Percentiles rank a stretch among this genome's conserved stretches.
Conservation (phyloP, 441 rosid genomes). For the Pelargonium australe region DNA sequence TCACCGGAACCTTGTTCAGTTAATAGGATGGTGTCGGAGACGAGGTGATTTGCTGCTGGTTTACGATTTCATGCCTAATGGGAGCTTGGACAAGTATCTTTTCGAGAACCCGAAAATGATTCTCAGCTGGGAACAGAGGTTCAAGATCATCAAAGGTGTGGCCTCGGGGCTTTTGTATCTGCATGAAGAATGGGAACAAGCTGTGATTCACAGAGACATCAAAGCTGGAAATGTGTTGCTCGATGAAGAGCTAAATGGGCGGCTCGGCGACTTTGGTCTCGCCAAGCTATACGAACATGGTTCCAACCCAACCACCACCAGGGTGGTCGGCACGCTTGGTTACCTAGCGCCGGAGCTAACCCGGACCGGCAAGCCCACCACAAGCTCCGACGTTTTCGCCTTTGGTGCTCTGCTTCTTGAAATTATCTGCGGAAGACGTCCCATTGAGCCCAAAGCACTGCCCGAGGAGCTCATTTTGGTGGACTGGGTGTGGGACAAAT, state of each 20-base stretch:
- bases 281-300: constrained; percentile 79
- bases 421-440: constrained; percentile 73
- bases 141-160: constrained; percentile 64
- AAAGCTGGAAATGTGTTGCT: constrained; percentile 77
- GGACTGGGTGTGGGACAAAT: constrained; percentile 80
- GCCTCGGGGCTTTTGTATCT: constrained; percentile 75
- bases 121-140: constrained; percentile 76
- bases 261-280: constrained; percentile 77
- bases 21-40: constrained; percentile 73
- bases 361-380: constrained; percentile 63
- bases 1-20: constrained; percentile 78
- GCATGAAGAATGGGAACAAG: constrained; percentile 86
- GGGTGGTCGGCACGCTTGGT: constrained; percentile 83
- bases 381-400: constrained; percentile 72
- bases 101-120: constrained; percentile 46
- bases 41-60: constrained; percentile 57
- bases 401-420: constrained; percentile 74
- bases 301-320: constrained; percentile 52
- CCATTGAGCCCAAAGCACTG: constrained; percentile 58
- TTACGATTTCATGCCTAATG: constrained; percentile 78
- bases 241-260: constrained; percentile 62
- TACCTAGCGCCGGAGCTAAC: constrained; percentile 90
- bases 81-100: constrained; percentile 77
- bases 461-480: constrained; percentile 78
- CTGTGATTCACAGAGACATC: constrained; percentile 79